Evolutionary conservation across 352 stramenopile species (phyloP).

Genomic region (Globisporangium echinulatum): DNA sequence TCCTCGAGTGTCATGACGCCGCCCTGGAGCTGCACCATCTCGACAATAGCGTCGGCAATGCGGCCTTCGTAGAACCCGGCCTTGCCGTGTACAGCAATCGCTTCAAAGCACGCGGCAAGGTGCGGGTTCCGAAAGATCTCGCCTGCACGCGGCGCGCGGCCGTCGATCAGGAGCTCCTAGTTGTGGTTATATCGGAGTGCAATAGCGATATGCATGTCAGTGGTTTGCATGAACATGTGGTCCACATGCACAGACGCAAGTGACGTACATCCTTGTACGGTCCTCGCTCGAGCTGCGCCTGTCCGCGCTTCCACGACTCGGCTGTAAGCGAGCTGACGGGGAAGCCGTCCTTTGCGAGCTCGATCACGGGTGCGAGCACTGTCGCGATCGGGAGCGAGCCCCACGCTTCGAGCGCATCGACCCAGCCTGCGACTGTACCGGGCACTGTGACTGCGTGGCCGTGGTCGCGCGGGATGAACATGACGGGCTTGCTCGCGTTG

Average conservation of each 20-base stretch:
- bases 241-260: constrained; percentile 1
- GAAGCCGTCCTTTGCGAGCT: constrained; percentile 91
- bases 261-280: constrained; percentile 26
- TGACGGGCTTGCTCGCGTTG: constrained; percentile 5
- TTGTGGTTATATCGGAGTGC: not conserved
- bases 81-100: constrained; percentile 84
- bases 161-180: constrained; percentile 49
- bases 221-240: too few species aligned
- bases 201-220: too few species aligned
- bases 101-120: constrained; percentile 78
- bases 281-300: constrained; percentile 54
- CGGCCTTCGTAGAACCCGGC: constrained; percentile 80
- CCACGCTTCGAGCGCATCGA: constrained; percentile 84
- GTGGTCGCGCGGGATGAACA: constrained; percentile 45
- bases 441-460: constrained; percentile 84
- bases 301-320: constrained; percentile 71
- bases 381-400: constrained; percentile 79
- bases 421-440: constrained; percentile 90
- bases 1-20: constrained; percentile 83
- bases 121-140: constrained; percentile 88
- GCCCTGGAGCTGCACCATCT: constrained; percentile 54
- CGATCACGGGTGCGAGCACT: constrained; percentile 86
- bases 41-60: constrained; percentile 86
- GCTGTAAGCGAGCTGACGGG: constrained; percentile 89
- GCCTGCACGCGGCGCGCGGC: constrained; percentile 43